Evolutionary conservation across 2,329 filamentous ascomycete species (phyloP), one percentile per base, ranked within the genome.

Genomic region (Botrytis medusae): DNA sequence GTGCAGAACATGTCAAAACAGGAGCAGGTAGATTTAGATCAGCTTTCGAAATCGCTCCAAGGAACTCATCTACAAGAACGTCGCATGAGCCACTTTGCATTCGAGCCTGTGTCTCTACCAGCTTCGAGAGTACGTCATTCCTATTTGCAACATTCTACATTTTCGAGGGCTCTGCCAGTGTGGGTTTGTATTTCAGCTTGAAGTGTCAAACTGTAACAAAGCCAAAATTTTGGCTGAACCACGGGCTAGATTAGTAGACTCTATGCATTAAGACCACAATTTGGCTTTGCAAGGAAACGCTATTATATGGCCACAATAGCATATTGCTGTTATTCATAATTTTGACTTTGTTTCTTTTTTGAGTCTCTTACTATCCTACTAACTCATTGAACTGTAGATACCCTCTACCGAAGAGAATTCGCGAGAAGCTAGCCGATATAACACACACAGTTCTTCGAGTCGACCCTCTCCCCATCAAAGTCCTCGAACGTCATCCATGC

Each of bases 51-150:
- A 77, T 91, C 89, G 37, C 85, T 97, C 40, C 92, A 94, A 76
- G 89, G 90, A 75, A 88, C 90, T 64, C 90, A 91, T 78, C 87
- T 97, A 75, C 95, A 98, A 84, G 92, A 95, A 78, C 88, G 90
- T 73, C 90, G 95, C 76, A 89, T 97, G 86, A 92, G 92, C 81
- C 93, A 94, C 81, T 97, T 94, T 83, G 91, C 92, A 61, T 98
- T 95, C 80, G 95, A 98, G 81, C 92, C 95, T 48, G 91, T 97
- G 76, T 98, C 96, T 51, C 86, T 98, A 70, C 95, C 96, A 54
- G 87, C 89, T 46, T 95, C 93, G 63, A 89, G 93, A 83, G 93
- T 95, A 90, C 83, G 92, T 88, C 77, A 82, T 25, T 83, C 73
- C 59, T 74, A 37, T 64, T 61, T 37, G 14, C 29, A 70, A 34